These are phyloP conservation scores for Pseudevernia furfuracea DNA, from an alignment of 495 filamentous ascomycete genomes.

Conservation along the genomic window DNA sequence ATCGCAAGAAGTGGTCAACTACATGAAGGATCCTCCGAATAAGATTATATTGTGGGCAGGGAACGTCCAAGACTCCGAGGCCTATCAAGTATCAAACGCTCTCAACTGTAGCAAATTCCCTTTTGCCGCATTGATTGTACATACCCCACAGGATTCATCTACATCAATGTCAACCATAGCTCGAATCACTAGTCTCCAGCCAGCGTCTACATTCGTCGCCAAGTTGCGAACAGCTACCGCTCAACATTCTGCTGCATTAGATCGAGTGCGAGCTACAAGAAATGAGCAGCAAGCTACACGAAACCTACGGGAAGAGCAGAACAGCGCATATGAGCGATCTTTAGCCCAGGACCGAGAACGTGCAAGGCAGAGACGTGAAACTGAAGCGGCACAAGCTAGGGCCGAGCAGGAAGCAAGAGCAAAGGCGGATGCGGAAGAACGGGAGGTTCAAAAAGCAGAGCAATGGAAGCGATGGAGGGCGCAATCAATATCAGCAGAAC, in stretches of 20 bases:
- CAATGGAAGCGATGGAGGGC: slow-evolving; percentile 82
- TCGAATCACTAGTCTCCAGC: slow-evolving; percentile 61
- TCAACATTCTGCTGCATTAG: slow-evolving; percentile 61
- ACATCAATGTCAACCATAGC: slow-evolving; percentile 81
- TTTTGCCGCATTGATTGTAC: slow-evolving; percentile 73
- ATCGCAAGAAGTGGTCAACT: slow-evolving; percentile 61
- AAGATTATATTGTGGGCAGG: slow-evolving; percentile 86
- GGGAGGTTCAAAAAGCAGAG: slow-evolving; percentile 46
- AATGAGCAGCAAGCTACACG: slow-evolving; percentile 69
- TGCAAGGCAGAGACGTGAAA: slow-evolving; percentile 63
- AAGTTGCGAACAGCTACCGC: slow-evolving; percentile 63
- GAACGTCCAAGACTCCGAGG: slow-evolving; percentile 83
- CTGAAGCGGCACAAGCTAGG: slow-evolving; percentile 57
- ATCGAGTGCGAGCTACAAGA: slow-evolving; percentile 58
- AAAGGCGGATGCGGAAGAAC: slow-evolving; percentile 55
- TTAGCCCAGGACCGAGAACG: slow-evolving; percentile 81
- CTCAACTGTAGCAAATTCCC: slow-evolving; percentile 85
- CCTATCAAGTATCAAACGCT: slow-evolving; percentile 79
- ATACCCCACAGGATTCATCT: slow-evolving; percentile 72
- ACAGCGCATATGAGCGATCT: slow-evolving; percentile 85
- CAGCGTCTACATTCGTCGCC: slow-evolving; percentile 57
- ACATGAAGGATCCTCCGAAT: slow-evolving; percentile 61
- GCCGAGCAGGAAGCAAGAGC: slow-evolving; percentile 56
- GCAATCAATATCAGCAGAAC: slow-evolving; percentile 57
- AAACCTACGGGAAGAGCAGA: slow-evolving; percentile 72